Base-by-base conservation (phyloP, 352 stramenopile genomes). In the Paralagenidium karlingii region DNA sequence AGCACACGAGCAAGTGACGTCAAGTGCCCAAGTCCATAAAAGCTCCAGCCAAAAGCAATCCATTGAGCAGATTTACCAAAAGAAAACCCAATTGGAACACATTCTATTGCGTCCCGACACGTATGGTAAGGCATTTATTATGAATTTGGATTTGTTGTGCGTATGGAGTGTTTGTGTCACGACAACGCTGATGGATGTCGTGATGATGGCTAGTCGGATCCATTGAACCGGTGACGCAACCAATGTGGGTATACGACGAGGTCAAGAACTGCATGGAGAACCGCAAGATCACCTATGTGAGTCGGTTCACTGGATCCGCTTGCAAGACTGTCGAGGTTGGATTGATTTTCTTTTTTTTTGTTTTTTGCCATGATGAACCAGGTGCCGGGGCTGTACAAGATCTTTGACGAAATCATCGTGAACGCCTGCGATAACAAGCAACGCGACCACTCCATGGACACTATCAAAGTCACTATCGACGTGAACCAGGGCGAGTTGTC, bases 381-480 rank as follows among this genome's bases (percentile, higher is more conserved):
- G 73, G 68, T 95, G 13, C 94, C 96, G 19, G 95, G 91, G 25
- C 58, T 99, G 20, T 94, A 97, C 56, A 99, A 99, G 74, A 96
- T 99, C 49, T 99, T 99, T 57, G 96, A 99, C 58, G 96, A 99
- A 55, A 99, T 99, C 41, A 94, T 99, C 12, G 95, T 99, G 33
- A 99, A 99, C 65, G 97, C 96, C 1, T 96, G 94, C 16, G 97
- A 99, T 55, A 99, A 99, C 79, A 99, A 99, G 67, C 96, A 99
- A 64, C 85, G 96, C 21, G 96, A 99, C 79, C 78, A 88, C 36
- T 70, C 74, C 20, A 96, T 96, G 87, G 75, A 94, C 55, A 88
- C 70, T 16, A 53, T 96, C 4, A 96, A 98, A 28, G 94, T 99
- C 7, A 84, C 63, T 3, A 97, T 98, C 30, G 69, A 98, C 47